A percentile compares a stretch with the other conserved stretches of the same genome.
Conservation (phyloP, 805 yeast genomes). For the Spathaspora gorwiae region DNA sequence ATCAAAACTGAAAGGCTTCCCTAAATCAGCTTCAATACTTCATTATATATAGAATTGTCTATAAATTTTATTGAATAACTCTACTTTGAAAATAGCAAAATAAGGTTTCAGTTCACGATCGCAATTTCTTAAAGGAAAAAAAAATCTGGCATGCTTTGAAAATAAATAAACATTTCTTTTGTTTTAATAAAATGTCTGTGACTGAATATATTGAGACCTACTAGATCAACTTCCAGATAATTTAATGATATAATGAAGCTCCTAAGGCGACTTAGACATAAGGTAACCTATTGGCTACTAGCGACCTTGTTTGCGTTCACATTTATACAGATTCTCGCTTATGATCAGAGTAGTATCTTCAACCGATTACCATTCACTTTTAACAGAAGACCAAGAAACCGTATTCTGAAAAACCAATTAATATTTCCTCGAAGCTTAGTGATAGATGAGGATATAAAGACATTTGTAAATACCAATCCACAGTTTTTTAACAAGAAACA, state of each 20-base stretch:
- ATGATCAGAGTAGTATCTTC: not conserved
- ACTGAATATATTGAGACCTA: not conserved
- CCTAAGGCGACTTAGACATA: not conserved
- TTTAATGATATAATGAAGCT: not conserved
- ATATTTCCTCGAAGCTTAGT: slow-evolving; percentile 2
- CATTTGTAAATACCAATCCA: slow-evolving; percentile 1
- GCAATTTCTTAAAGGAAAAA: not conserved
- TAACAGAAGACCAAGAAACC: not conserved
- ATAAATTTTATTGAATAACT: too few relatives aligned
- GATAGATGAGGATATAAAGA: not conserved
- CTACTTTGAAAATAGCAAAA: too few relatives aligned
- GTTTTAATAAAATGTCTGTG: too few relatives aligned
- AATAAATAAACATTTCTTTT: not conserved
- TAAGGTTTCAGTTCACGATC: too few relatives aligned
- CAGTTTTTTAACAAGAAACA: slow-evolving; percentile 1
- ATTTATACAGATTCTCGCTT: not conserved
- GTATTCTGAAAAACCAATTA: slow-evolving; percentile 2
- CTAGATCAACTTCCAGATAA: too few relatives aligned
- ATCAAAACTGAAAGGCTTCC: too few relatives aligned
- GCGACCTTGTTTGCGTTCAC: not conserved
- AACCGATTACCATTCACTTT: not conserved
- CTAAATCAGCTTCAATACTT: too few relatives aligned
- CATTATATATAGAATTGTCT: too few relatives aligned
- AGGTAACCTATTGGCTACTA: slow-evolving; percentile 1
- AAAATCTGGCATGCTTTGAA: too few relatives aligned